Percentiles rank a stretch among this genome's conserved stretches.
Evolutionary conservation across 208 protist species (phyloP).

Genomic region (Phytomonas sp.): DNA sequence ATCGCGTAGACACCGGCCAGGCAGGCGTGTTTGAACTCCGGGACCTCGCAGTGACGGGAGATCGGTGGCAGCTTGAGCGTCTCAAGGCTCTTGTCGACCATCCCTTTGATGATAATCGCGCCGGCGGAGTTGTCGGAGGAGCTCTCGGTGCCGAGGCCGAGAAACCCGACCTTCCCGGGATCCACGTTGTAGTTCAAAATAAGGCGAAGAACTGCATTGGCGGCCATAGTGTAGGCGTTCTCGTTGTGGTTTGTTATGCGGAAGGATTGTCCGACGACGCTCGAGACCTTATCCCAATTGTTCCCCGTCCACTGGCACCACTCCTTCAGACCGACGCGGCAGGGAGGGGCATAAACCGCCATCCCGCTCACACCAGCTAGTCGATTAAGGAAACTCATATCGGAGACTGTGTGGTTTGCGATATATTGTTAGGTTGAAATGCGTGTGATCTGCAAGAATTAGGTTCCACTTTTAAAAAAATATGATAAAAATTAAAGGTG

Average conservation of each 20-base stretch:
- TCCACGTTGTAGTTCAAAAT: constrained; percentile 84
- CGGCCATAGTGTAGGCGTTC: constrained; percentile 90
- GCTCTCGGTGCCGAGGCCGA: constrained; percentile 86
- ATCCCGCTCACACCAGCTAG: constrained; percentile 79
- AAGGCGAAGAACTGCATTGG: constrained; percentile 80
- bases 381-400: background rate
- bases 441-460: too few species aligned
- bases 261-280: constrained; percentile 84
- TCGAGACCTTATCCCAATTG: constrained; percentile 84
- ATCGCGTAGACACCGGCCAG: constrained; percentile 86
- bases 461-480: too few species aligned
- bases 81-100: constrained; percentile 79
- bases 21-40: constrained; percentile 91
- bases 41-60: constrained; percentile 84
- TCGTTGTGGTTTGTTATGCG: constrained; percentile 76
- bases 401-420: too few species aligned
- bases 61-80: constrained; percentile 58
- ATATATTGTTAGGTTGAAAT: too few species aligned
- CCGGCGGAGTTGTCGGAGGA: constrained; percentile 85
- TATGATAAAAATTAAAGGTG: too few species aligned
- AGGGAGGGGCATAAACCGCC: constrained; percentile 78
- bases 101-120: constrained; percentile 86
- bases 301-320: constrained; percentile 89
- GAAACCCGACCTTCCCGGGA: constrained; percentile 74
- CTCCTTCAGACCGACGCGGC: constrained; percentile 74